Percentiles rank a stretch among this genome's conserved stretches.
Evolutionary conservation across 768 basidiomycete species (phyloP).

Genomic region (Trametes meyenii): DNA sequence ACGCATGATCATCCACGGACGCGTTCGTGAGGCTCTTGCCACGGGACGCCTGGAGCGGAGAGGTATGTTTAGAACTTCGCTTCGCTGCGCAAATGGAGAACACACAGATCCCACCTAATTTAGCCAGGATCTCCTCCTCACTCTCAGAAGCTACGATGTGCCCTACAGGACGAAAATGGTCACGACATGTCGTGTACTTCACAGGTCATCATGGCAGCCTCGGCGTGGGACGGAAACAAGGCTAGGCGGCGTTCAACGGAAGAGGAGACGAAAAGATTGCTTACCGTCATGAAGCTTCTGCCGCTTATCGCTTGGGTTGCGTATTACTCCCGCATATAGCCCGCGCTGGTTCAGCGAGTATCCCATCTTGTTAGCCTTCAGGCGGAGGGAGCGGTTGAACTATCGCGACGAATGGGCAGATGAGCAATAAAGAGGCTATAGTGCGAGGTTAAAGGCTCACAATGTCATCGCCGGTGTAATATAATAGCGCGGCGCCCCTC

Average conservation of each 20-base stretch:
- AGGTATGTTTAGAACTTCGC: not conserved
- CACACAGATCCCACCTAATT: slow-evolving; percentile 48
- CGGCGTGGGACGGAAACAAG: not conserved
- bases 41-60: slow-evolving; percentile 57
- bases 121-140: slow-evolving; percentile 84
- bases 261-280: slow-evolving; percentile 11
- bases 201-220: not conserved
- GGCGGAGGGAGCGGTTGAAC: slow-evolving; percentile 90
- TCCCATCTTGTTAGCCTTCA: slow-evolving; percentile 80
- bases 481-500: slow-evolving; percentile 85
- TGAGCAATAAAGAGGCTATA: not conserved
- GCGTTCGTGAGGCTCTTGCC: slow-evolving; percentile 81
- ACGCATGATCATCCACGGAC: slow-evolving; percentile 33
- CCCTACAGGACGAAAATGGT: slow-evolving; percentile 17
- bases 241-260: not conserved
- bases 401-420: slow-evolving; percentile 31
- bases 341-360: slow-evolving; percentile 90
- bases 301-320: slow-evolving; percentile 64
- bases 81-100: not conserved
- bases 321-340: slow-evolving; percentile 69
- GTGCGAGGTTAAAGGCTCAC: slow-evolving; percentile 45
- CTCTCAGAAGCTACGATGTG: slow-evolving; percentile 75
- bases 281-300: slow-evolving; percentile 65
- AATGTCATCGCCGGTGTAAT: slow-evolving; percentile 94
- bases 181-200: not conserved